phyloP scores from a whole-genome alignment of 169 alveolate genomes.

The Perkinsus olseni region DNA sequence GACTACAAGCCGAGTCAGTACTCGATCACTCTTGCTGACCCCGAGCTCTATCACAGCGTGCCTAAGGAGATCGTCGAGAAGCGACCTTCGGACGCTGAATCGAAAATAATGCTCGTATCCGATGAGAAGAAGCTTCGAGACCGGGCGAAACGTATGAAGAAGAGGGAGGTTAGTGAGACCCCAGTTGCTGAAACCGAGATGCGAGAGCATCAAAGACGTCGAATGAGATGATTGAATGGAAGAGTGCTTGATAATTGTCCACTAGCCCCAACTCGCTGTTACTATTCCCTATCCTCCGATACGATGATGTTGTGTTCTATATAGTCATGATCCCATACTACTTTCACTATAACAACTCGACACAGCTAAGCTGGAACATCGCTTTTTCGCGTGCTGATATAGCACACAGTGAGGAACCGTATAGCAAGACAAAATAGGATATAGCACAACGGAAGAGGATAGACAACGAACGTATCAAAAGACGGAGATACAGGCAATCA shows the following conservation, averaged over 20 bases:
- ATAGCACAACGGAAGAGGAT: background rate
- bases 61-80: background rate
- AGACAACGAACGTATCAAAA: background rate
- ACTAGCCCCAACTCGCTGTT: background rate
- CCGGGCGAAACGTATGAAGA: background rate
- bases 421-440: background rate
- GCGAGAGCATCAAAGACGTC: background rate
- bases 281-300: background rate
- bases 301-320: background rate
- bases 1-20: background rate
- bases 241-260: no score
- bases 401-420: no score
- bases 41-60: background rate
- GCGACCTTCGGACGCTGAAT: background rate
- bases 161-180: background rate
- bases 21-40: background rate
- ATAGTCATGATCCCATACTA: no score
- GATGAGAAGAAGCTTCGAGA: background rate
- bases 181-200: background rate
- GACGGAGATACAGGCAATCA: background rate
- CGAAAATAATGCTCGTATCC: background rate
- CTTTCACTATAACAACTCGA: no score
- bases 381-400: no score
- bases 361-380: no score
- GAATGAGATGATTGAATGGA: background rate